Evolutionary conservation across 2,329 filamentous ascomycete genomes (phyloP), one percentile per base, ranked within the genome.

Genomic region (Dothideomycetidae sp.): DNA sequence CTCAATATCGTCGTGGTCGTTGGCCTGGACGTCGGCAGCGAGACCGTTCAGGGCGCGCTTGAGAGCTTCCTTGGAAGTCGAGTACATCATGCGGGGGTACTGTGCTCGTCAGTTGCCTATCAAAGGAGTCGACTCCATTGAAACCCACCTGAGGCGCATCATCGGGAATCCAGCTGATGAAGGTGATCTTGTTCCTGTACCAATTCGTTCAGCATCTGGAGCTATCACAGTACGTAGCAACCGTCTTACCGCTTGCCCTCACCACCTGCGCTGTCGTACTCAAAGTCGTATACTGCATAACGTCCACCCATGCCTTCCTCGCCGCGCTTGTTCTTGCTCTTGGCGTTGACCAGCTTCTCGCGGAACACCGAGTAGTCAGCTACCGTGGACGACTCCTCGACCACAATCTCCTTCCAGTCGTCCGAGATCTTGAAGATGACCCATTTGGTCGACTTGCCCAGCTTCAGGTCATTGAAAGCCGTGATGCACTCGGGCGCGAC

Each of bases 361-460:
- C 80, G 78, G 71, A 86, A 84, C 47, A 53, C 61, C 41, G 79
- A 73, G 68, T 74, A 88, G 61, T 85, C 74, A 48, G 63, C 63
- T 50, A 76, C 68, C 44, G 63, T 64, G 42, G 75, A 80, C 38
- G 73, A 69, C 58, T 82, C 75, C 62, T 88, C 81, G 51, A 90
- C 74, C 42, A 81, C 76, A 57, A 90, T 84, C 64, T 83, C 63
- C 64, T 78, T 83, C 71, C 76, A 75, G 68, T 85, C 72, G 62
- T 86, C 80, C 48, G 76, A 78, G 58, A 90, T 75, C 71, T 85
- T 84, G 77, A 73, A 88, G 70, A 90, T 75, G 66, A 90, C 79
- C 71, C 73, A 92, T 66, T 84, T 86, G 51, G 58, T 54, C 67
- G 75, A 70, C 67, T 85, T 85, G 63, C 64, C 69, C 51, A 85